Evolutionary conservation across 805 yeast genomes (phyloP).

Genomic region (Wickerhamiella australiensis): DNA sequence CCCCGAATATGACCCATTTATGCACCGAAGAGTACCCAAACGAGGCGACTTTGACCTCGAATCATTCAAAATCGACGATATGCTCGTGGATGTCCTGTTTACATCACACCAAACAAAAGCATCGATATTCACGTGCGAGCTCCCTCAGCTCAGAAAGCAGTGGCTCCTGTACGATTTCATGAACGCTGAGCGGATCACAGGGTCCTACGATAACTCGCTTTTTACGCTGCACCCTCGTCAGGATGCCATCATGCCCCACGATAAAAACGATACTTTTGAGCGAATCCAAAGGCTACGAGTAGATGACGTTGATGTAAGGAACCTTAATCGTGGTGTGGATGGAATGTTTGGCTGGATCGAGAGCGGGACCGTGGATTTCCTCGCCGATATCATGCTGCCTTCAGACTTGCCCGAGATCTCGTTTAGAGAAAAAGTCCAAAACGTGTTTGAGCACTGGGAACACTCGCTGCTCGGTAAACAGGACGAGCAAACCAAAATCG

Average conservation of each 20-base stretch:
- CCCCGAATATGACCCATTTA: constrained; percentile 69
- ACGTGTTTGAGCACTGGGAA: constrained; percentile 33
- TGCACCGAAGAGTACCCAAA: constrained; percentile 53
- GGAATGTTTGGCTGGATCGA: constrained; percentile 99
- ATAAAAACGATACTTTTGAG: constrained; percentile 9
- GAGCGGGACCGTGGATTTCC: constrained; percentile 81
- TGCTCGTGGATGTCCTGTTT: constrained; percentile 71
- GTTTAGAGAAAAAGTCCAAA: constrained; percentile 28
- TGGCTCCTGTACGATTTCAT: constrained; percentile 86
- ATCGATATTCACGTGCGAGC: constrained; percentile 75
- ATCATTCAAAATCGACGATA: constrained; percentile 70
- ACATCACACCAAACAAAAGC: constrained; percentile 34
- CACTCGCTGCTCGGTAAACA: constrained; percentile 19
- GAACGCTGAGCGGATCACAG: constrained; percentile 74
- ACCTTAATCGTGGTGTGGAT: constrained; percentile 67
- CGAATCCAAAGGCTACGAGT: constrained; percentile 60
- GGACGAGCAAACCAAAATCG: constrained; percentile 25
- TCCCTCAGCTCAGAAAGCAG: constrained; percentile 71
- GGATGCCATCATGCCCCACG: constrained; percentile 26
- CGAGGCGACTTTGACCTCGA: constrained; percentile 94
- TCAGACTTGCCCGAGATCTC: constrained; percentile 43
- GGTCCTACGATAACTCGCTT: constrained; percentile 83
- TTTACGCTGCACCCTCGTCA: constrained; percentile 83
- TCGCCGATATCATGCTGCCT: constrained; percentile 82
- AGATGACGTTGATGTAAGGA: constrained; percentile 77